Evolutionary conservation across 805 yeast genomes (phyloP), one percentile per base, ranked within the genome.

Genomic region (Nakazawaea molendinolei): DNA sequence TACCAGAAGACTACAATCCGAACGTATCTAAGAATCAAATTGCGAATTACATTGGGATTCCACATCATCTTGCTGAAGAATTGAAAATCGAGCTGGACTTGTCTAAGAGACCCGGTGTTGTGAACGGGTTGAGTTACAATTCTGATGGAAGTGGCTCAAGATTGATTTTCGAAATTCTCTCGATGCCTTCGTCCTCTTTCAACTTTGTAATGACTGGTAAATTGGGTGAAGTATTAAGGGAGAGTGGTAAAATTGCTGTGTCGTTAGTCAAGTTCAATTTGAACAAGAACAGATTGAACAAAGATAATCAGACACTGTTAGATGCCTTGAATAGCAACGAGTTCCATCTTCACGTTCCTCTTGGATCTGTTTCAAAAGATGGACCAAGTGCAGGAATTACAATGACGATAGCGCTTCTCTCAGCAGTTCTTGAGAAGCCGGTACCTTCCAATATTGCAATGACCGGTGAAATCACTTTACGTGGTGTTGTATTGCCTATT

Each of bases 81-180:
- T 57, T 71, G 24, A 52, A 66, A n/a, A 61, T 56, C 12, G 53
- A 53, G 19, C 73, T 78, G 2, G 55, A 59, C 18, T 56, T 65
- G 34, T 71, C 85, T 8, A 69, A 69, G 22, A 60, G 61, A 6
- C 66, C 70, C 43, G 95, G 96, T 2, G 71, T 86, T 6, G 96
- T 86, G 8, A 85, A 86, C 52, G 97, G 96, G 0, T 62, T 87
- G 41, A 85, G 95, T 2, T 87, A 86, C 56, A 86, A 83, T 60
- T 76, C 86, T 3, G 84, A 81, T 48, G 96, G 96, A 1, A 76
- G 82, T 5, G 96, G 96, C 0, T 79, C 90, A 1, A 76, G 84
- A 2, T 62, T 87, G 34, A 73, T 79, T 12, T 83, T 87, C 53
- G 95, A 87, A 52, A 75, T 86, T 48, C 73, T 84, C 25, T 76